Evolutionary conservation across 2,329 filamentous ascomycete genomes (phyloP), one percentile per base, ranked within the genome.

Genomic region (Albophoma yamanashiensis): DNA sequence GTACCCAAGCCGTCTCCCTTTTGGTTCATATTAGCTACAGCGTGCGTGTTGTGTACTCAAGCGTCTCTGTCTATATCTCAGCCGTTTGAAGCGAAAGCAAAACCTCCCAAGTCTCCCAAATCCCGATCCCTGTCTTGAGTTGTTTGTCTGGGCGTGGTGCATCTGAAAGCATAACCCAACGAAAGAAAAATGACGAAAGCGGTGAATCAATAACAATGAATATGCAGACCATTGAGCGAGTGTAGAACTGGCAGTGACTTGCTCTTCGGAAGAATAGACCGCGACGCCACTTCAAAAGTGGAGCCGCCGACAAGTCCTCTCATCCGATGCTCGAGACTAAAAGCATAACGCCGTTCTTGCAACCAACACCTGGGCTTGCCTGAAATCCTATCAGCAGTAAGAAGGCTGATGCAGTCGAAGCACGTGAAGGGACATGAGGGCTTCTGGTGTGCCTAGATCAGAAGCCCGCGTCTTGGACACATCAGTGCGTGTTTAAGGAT

Each of bases 401-500:
- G 31, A 55, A 55, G 31, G 50, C 12, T 38, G 50, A 38, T 38
- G 50, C 50, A 55, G 12, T 4, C 31, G 9, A 15, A 55, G 36
- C 20, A 11, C 20, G 9, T 55, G 20, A 55, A 55, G 2, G 25
- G 25, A 17, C 20, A 20, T 22, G 31, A 22, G 20, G 31, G 20
- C 14, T 22, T 22, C 31, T 38, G 20, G 27, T 38, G 17, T 38
- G 20, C 31, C 20, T 11, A 38, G 31, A 22, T 31, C 50, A 22
- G 27, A 36, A 38, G 50, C 50, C 20, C 31, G 14, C 20, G 4
- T 22, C 9, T 14, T 55, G n/a, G 50, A 55, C 27, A 20, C 34
- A 63, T 75, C 68, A 84, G 62, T 81, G 81, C 64, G 83, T 82
- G 68, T 89, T 89, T 63, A 92, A 80, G 2, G 89, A 92, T 22